These are phyloP conservation scores for Coemansia sp. DNA, from an alignment of 192 early-diverging fungal genomes.

Conservation along the genomic window DNA sequence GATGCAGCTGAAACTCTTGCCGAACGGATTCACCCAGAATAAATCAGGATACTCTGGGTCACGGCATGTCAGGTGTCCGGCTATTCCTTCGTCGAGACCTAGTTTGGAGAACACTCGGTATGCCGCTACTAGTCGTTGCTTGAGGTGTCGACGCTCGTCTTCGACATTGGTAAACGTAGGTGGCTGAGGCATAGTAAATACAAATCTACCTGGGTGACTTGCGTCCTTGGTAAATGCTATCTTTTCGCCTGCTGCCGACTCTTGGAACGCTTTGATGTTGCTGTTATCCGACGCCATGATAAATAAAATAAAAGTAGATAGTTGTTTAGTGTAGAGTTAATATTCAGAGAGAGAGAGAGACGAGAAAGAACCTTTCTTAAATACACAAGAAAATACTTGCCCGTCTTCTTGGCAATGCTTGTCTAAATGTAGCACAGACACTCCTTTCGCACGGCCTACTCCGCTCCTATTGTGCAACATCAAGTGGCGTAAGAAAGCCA, in stretches of 20 bases:
- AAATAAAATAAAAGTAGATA: not conserved
- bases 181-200: constrained; percentile 54
- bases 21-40: constrained; percentile 69
- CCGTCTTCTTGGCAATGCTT: too few relatives aligned
- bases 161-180: constrained; percentile 53
- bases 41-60: constrained; percentile 63
- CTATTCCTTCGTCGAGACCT: constrained; percentile 64
- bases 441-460: too few relatives aligned
- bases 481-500: too few relatives aligned
- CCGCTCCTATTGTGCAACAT: too few relatives aligned
- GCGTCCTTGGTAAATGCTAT: constrained; percentile 44
- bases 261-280: constrained; percentile 28
- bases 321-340: constrained; percentile 51
- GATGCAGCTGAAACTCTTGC: constrained; percentile 59
- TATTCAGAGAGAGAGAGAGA: constrained; percentile 75
- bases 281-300: constrained; percentile 28
- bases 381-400: not conserved
- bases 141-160: constrained; percentile 61
- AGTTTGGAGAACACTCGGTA: constrained; percentile 63
- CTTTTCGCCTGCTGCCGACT: constrained; percentile 20
- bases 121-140: constrained; percentile 61
- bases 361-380: not conserved
- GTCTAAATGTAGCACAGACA: too few relatives aligned
- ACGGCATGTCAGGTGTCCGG: constrained; percentile 63
- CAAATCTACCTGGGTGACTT: constrained; percentile 36